Evolutionary conservation across 1,139 yeast genomes (phyloP).

Genomic region (Waltiozyma sp.): DNA sequence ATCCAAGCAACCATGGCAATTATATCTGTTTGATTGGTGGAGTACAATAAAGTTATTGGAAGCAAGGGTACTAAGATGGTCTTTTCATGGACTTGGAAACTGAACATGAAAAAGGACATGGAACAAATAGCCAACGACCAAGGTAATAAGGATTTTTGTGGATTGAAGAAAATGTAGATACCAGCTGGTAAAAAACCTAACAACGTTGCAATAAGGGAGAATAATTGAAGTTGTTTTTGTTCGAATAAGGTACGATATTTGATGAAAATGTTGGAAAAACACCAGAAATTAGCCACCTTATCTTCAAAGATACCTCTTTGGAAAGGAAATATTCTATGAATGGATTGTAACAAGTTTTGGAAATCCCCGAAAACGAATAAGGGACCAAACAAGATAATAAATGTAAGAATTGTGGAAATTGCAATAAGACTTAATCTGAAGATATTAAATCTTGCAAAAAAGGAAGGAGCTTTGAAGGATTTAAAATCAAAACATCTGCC

Average conservation of each 20-base stretch:
- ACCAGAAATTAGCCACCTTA: slow-evolving; percentile 96
- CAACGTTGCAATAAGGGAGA: slow-evolving; percentile 57
- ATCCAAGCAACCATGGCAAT: slow-evolving; percentile 79
- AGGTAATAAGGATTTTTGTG: slow-evolving; percentile 39
- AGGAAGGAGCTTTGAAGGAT: slow-evolving; percentile 11
- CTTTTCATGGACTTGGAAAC: slow-evolving; percentile 95
- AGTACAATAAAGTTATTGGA: slow-evolving; percentile 65
- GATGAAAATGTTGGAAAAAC: slow-evolving; percentile 68
- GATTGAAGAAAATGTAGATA: slow-evolving; percentile 38
- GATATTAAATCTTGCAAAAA: slow-evolving; percentile 26
- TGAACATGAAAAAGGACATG: slow-evolving; percentile 79
- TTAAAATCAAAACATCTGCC: slow-evolving; percentile 23
- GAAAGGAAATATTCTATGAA: slow-evolving; percentile 80
- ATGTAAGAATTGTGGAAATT: slow-evolving; percentile 46
- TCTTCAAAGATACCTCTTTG: slow-evolving; percentile 94
- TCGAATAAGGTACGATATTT: slow-evolving; percentile 55
- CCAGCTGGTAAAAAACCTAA: slow-evolving; percentile 60
- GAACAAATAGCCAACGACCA: slow-evolving; percentile 81
- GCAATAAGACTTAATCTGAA: slow-evolving; percentile 51
- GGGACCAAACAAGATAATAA: slow-evolving; percentile 48
- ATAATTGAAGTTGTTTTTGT: slow-evolving; percentile 44
- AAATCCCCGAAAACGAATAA: slow-evolving; percentile 35
- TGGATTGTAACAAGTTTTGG: slow-evolving; percentile 30
- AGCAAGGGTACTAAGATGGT: slow-evolving; percentile 77
- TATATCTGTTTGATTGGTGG: slow-evolving; percentile 45